phyloP scores from a whole-genome alignment of 495 filamentous ascomycete species.

The Elaphomyces granulatus region DNA sequence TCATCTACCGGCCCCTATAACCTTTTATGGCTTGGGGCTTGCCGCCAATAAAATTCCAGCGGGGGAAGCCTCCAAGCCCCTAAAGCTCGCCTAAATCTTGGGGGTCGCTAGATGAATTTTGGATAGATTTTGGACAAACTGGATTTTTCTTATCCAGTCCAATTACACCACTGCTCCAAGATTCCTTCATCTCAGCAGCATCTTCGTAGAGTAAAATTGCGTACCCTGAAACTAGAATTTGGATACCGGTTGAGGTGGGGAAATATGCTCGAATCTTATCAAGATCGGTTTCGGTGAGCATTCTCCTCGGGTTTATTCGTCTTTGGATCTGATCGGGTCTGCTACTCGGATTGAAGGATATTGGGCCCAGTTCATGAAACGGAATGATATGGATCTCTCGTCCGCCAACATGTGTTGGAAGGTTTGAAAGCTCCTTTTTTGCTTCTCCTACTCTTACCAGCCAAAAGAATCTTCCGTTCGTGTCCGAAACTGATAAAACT shows the following conservation, averaged over 20 bases:
- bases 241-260: constrained; percentile 7
- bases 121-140: too few species aligned
- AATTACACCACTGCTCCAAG: too few species aligned
- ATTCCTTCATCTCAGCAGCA: background rate
- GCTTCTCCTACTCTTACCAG: background rate
- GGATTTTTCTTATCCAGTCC: too few species aligned
- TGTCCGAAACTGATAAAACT: background rate
- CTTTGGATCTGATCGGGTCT: constrained; percentile 6
- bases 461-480: background rate
- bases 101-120: too few species aligned
- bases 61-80: too few species aligned
- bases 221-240: constrained; percentile 11
- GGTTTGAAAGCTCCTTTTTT: background rate
- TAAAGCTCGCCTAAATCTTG: too few species aligned
- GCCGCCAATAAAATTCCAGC: too few species aligned
- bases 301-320: constrained; percentile 7
- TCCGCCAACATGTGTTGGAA: constrained; percentile 9
- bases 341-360: constrained; percentile 7
- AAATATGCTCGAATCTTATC: constrained; percentile 8
- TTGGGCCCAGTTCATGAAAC: constrained; percentile 6
- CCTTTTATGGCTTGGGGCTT: too few species aligned
- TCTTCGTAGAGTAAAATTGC: background rate
- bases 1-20: too few species aligned
- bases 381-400: constrained; percentile 13
- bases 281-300: constrained; percentile 7